These are phyloP conservation scores for Mucor lusitanicus DNA, from an alignment of 371 early-diverging fungal genomes.

Conservation along the genomic window DNA sequence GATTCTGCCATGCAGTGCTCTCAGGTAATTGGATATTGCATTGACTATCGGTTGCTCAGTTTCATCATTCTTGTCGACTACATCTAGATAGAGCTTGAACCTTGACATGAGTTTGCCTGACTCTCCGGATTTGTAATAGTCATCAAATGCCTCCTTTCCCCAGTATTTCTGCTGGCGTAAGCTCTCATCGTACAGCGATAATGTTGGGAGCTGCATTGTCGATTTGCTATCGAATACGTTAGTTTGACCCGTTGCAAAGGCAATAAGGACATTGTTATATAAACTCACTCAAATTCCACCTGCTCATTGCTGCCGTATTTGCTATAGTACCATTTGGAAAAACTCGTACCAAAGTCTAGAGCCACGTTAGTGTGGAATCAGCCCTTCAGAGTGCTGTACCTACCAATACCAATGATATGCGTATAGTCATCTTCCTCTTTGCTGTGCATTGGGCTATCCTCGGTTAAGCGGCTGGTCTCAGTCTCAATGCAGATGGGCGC, in stretches of 20 bases:
- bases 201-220: slow-evolving; percentile 5
- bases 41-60: slow-evolving; percentile 1
- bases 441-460: neutral
- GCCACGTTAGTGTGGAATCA: neutral
- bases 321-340: slow-evolving; percentile 16
- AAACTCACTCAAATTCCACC: slow-evolving; percentile 5
- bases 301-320: neutral
- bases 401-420: slow-evolving; percentile 22
- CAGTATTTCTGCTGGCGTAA: slow-evolving; percentile 4
- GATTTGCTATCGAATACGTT: neutral
- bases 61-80: neutral
- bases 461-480: neutral
- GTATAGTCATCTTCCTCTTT: slow-evolving; percentile 11
- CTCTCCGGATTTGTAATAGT: slow-evolving; percentile 10
- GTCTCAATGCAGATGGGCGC: neutral
- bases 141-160: slow-evolving; percentile 12
- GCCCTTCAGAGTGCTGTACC: neutral
- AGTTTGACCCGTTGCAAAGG: neutral
- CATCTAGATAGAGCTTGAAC: slow-evolving; percentile 11
- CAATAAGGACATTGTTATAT: no score
- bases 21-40: slow-evolving; percentile 10
- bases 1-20: slow-evolving; percentile 5
- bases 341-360: slow-evolving; percentile 46
- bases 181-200: slow-evolving; percentile 6
- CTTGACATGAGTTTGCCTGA: slow-evolving; percentile 8